Percentiles rank a stretch among this genome's conserved stretches.
Conservation (phyloP, 495 filamentous ascomycete species). For the Rhypophila decipiens region DNA sequence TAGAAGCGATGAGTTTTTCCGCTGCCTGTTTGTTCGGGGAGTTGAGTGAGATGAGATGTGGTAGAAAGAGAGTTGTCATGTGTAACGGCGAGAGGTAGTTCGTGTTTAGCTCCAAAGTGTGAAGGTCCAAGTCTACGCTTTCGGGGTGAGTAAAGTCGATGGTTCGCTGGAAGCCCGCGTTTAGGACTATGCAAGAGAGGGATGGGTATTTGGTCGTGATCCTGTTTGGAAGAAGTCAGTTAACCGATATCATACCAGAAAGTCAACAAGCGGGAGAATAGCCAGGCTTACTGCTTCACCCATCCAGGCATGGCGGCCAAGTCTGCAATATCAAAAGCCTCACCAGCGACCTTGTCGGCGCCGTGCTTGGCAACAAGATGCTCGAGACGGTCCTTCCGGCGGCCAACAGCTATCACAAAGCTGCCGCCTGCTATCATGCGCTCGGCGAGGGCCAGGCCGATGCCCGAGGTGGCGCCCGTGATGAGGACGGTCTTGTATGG, state of each 20-base stretch:
- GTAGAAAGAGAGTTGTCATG: slow-evolving; percentile 56
- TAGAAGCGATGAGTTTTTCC: too few species aligned
- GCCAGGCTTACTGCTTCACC: slow-evolving; percentile 37
- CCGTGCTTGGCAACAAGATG: slow-evolving; percentile 55
- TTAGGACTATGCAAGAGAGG: slow-evolving; percentile 51
- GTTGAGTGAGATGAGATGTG: slow-evolving; percentile 45
- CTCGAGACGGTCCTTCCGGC: slow-evolving; percentile 60
- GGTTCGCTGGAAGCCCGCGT: slow-evolving; percentile 50
- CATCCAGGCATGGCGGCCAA: slow-evolving; percentile 53
- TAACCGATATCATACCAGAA: neutral
- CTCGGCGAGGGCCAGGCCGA: slow-evolving; percentile 59
- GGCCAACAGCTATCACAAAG: slow-evolving; percentile 56
- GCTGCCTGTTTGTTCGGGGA: too few species aligned
- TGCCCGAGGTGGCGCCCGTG: slow-evolving; percentile 66
- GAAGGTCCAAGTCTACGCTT: slow-evolving; percentile 44
- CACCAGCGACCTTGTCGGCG: slow-evolving; percentile 42
- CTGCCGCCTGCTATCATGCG: slow-evolving; percentile 55
- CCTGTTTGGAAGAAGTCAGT: slow-evolving; percentile 19
- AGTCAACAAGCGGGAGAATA: neutral
- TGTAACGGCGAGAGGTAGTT: slow-evolving; percentile 63
- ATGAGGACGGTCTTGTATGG: slow-evolving; percentile 64
- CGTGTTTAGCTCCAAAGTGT: slow-evolving; percentile 53
- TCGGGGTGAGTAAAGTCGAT: slow-evolving; percentile 57
- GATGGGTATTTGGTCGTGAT: slow-evolving; percentile 52
- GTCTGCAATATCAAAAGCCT: slow-evolving; percentile 59